Evolutionary conservation across 1,284 basidiomycete species (phyloP), one percentile per base, ranked within the genome.

Genomic region (Ceratorhiza oryzae-sativae): DNA sequence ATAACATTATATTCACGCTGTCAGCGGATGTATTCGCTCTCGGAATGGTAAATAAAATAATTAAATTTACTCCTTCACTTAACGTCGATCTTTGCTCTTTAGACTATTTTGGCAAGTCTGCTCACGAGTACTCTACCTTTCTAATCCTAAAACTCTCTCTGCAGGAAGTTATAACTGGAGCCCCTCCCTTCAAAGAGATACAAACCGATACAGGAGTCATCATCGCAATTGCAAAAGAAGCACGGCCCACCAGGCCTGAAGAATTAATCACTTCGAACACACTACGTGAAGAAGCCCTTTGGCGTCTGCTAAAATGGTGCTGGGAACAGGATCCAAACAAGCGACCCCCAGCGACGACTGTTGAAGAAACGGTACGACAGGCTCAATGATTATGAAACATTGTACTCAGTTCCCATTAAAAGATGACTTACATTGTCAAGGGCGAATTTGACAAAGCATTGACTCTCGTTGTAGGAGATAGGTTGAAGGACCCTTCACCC

Each of bases 71-170:
- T 25, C 3, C 20, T 32, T 23, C 36, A 18, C 25, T 18, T 60
- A 12, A 2, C 8, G 2, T 12, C 9, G 12, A 2, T 34, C 36
- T 27, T 25, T 10, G 32, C 15, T 3, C 9, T 36, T 41, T n/a
- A 68, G 65, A 68, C 51, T 30, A 68, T 68, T 3, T 23, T 55
- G 34, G 65, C 56, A 65, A 13, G 62, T 51, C 27, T 3, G n/a
- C 3, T 10, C 18, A 13, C 20, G 39, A 34, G 39, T 3, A 41
- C 6, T 46, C 20, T 12, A 27, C 12, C 3, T 20, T 25, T 18
- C 15, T 30, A 20, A 18, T 18, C 23, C 3, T 45, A 3, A 13
- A 20, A 3, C 30, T n/a, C 18, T 12, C 12, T 6, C 13, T 46
- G 3, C n/a, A 70, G 67, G 67, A 70, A 42, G 48, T 36, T 18